A percentile compares a stretch with the other conserved stretches of the same genome.
phyloP scores from a whole-genome alignment of 106 monocot species.

The Iris macrosiphon region DNA sequence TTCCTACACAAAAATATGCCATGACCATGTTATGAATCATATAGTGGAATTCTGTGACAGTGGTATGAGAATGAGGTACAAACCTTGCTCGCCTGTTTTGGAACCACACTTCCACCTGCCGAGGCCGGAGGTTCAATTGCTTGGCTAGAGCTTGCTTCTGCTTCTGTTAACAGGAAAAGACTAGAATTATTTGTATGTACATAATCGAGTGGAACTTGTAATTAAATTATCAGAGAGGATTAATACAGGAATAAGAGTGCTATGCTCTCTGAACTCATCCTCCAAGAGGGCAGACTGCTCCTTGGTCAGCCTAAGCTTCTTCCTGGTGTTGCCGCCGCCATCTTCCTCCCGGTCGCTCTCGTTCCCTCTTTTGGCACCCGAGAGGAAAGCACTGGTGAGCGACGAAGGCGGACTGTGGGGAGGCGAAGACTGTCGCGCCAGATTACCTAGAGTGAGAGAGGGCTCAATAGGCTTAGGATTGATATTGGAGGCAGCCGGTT shows the following conservation, averaged over 20 bases:
- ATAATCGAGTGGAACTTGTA: no score
- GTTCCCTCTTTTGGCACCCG: slow-evolving; percentile 9
- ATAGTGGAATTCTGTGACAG: no score
- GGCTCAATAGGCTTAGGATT: slow-evolving; percentile 1
- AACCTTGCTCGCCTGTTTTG: slow-evolving; percentile 33
- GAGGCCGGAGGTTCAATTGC: slow-evolving; percentile 33
- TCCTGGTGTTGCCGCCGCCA: slow-evolving; percentile 10
- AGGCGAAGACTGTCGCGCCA: background rate
- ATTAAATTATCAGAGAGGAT: no score
- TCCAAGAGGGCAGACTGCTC: slow-evolving; percentile 34
- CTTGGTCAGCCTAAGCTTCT: slow-evolving; percentile 40
- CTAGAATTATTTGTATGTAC: no score
- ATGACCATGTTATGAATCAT: background rate
- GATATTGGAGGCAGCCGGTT: background rate
- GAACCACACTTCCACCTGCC: slow-evolving; percentile 35
- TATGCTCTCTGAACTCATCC: slow-evolving; percentile 27
- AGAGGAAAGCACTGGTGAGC: background rate
- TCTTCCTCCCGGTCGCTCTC: slow-evolving; percentile 20
- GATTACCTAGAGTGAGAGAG: slow-evolving; percentile 10
- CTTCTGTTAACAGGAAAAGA: slow-evolving; percentile 4
- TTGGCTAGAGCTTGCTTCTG: slow-evolving; percentile 23
- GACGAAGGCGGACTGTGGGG: slow-evolving; percentile 10
- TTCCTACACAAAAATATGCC: background rate
- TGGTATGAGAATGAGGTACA: background rate
- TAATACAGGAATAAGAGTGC: slow-evolving; percentile 38